phyloP scores from a whole-genome alignment of 1,139 yeast genomes.

The Suhomyces wounanorum region DNA sequence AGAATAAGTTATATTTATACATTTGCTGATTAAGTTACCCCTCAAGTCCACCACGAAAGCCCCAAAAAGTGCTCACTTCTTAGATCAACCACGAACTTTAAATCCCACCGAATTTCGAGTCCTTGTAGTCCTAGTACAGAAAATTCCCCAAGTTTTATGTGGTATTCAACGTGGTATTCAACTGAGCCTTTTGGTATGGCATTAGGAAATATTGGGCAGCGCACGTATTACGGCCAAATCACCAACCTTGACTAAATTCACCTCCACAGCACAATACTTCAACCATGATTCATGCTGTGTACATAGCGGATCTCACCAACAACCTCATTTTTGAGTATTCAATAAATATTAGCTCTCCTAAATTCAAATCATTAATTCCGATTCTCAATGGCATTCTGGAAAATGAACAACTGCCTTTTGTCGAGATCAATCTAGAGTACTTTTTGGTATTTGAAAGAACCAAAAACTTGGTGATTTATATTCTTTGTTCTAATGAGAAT shows the following conservation, averaged over 20 bases:
- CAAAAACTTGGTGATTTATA: conserved; percentile 29
- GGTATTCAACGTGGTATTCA: background rate
- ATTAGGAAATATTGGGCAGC: background rate
- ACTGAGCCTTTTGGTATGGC: background rate
- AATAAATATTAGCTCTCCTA: conserved; percentile 52
- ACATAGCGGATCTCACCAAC: conserved; percentile 59
- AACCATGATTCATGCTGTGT: conserved; percentile 53
- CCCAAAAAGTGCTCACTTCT: too few relatives aligned
- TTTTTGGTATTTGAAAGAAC: conserved; percentile 28
- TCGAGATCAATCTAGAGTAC: conserved; percentile 33
- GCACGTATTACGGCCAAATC: background rate
- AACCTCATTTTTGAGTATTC: conserved; percentile 61
- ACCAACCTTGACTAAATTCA: background rate
- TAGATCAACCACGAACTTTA: too few relatives aligned
- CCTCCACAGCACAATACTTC: background rate
- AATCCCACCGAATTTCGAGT: too few relatives aligned
- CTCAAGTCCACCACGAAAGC: too few relatives aligned
- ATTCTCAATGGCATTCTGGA: conserved; percentile 2
- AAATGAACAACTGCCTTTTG: conserved; percentile 20
- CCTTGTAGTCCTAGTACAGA: too few relatives aligned
- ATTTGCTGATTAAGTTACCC: too few relatives aligned
- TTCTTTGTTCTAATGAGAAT: conserved; percentile 25
- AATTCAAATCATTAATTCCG: conserved; percentile 39
- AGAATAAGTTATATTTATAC: too few relatives aligned
- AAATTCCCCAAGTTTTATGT: background rate